phyloP scores from a whole-genome alignment of 768 basidiomycete genomes.

The Boletus pseudopeckii region DNA sequence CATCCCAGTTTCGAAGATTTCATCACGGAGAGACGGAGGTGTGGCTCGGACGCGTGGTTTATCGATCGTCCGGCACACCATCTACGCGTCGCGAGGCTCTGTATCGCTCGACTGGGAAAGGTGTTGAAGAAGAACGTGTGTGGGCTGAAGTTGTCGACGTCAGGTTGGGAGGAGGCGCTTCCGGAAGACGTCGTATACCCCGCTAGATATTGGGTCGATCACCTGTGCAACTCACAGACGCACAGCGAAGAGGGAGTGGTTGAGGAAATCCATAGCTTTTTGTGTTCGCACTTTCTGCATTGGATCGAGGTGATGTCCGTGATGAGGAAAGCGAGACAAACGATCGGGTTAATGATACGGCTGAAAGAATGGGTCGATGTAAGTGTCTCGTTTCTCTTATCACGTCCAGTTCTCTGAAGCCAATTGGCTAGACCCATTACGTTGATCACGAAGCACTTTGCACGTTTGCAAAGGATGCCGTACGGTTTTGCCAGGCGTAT shows the following conservation, averaged over 20 bases:
- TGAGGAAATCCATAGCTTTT: constrained; percentile 19
- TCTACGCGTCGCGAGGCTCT: constrained; percentile 23
- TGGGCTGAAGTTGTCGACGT: constrained; percentile 19
- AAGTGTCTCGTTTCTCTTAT: neutral
- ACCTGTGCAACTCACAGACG: constrained; percentile 19
- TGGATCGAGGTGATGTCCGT: constrained; percentile 34
- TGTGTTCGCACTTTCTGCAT: constrained; percentile 28
- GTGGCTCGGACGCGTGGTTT: constrained; percentile 27
- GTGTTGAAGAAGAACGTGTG: constrained; percentile 27
- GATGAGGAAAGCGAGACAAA: constrained; percentile 31
- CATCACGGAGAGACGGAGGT: constrained; percentile 29
- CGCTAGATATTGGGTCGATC: constrained; percentile 28
- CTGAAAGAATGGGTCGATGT: constrained; percentile 29
- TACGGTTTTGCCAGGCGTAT: constrained; percentile 33
- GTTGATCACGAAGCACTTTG: constrained; percentile 14
- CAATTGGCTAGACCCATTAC: constrained; percentile 11
- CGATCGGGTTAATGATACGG: constrained; percentile 25
- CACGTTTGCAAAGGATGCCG: constrained; percentile 23
- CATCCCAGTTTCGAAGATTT: constrained; percentile 37
- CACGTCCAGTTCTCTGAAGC: neutral
- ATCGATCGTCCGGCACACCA: constrained; percentile 25
- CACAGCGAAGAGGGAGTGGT: constrained; percentile 1
- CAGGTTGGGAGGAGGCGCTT: constrained; percentile 13
- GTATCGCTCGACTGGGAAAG: constrained; percentile 16
- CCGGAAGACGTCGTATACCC: constrained; percentile 28